Evolutionary conservation across 257 asterid species (phyloP).

Genomic region (Nicotiana noctiflora): DNA sequence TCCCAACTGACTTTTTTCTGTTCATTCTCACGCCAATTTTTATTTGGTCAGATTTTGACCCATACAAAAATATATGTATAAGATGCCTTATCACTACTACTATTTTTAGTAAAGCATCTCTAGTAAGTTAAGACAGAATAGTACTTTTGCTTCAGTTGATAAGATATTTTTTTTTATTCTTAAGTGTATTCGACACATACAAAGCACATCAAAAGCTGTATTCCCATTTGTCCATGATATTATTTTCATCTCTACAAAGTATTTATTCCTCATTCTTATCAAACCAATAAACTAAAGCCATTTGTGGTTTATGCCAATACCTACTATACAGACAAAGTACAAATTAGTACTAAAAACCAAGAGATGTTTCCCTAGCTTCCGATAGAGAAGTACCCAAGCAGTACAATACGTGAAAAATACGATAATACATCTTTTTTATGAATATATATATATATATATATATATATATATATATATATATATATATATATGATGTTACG

Average conservation of each 20-base stretch:
- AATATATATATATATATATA: no score
- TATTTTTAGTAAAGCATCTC: constrained; percentile 24
- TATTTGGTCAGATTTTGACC: no score
- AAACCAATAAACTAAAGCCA: constrained; percentile 32
- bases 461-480: no score
- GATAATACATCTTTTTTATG: no score
- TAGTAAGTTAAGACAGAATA: constrained; percentile 10
- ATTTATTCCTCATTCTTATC: constrained; percentile 51
- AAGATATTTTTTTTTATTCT: constrained; percentile 16
- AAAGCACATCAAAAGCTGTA: constrained; percentile 57
- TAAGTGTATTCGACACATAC: constrained; percentile 26
- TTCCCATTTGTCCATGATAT: constrained; percentile 68
- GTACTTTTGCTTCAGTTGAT: constrained; percentile 16
- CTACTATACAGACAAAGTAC: neutral
- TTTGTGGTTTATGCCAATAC: constrained; percentile 2
- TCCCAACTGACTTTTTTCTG: no score
- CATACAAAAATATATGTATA: neutral
- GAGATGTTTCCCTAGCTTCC: neutral
- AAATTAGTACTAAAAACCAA: neutral
- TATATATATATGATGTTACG: no score
- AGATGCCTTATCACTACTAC: constrained; percentile 15
- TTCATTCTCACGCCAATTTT: no score
- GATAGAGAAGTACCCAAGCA: neutral
- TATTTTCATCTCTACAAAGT: constrained; percentile 23
- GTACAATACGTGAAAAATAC: neutral